Conservation (phyloP, 768 basidiomycete species). For the Russula vinacea region DNA sequence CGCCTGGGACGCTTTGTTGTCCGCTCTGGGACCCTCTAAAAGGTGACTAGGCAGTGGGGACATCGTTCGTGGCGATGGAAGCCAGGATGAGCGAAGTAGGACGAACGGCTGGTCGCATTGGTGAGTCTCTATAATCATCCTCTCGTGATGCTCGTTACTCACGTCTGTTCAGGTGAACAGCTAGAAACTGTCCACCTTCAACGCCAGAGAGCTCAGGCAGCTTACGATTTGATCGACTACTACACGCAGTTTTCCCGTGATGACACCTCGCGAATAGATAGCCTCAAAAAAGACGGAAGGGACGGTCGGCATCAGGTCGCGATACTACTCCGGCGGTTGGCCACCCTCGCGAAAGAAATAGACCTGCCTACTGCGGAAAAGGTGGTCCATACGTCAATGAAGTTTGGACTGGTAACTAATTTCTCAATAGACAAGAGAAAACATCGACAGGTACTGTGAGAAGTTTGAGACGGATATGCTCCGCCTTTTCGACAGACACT, state of each 20-base stretch:
- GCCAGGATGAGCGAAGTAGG: slow-evolving; percentile 89
- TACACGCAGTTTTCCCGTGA: slow-evolving; percentile 89
- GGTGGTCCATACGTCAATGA: slow-evolving; percentile 43
- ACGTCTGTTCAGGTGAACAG: slow-evolving; percentile 71
- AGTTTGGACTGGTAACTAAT: neutral
- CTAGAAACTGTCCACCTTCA: slow-evolving; percentile 92
- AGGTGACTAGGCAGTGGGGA: slow-evolving; percentile 67
- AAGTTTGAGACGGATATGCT: slow-evolving; percentile 99
- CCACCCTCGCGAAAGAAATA: slow-evolving; percentile 88
- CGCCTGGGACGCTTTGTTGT: slow-evolving; percentile 31
- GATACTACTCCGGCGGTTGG: slow-evolving; percentile 77
- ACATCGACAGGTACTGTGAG: slow-evolving; percentile 95
- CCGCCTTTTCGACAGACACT: slow-evolving; percentile 90
- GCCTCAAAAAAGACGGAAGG: slow-evolving; percentile 80
- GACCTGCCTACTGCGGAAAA: slow-evolving; percentile 80
- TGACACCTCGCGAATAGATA: slow-evolving; percentile 71
- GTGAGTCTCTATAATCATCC: slow-evolving; percentile 41
- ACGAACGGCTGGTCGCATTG: slow-evolving; percentile 89
- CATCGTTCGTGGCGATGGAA: slow-evolving; percentile 88
- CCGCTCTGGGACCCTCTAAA: slow-evolving; percentile 13
- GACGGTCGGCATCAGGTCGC: slow-evolving; percentile 88
- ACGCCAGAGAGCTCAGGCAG: slow-evolving; percentile 88
- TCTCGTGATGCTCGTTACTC: slow-evolving; percentile 20
- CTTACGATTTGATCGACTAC: slow-evolving; percentile 88
- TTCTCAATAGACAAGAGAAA: slow-evolving; percentile 73